phyloP scores from a whole-genome alignment of 2,329 filamentous ascomycete genomes.

The Chaetomium sp. region DNA sequence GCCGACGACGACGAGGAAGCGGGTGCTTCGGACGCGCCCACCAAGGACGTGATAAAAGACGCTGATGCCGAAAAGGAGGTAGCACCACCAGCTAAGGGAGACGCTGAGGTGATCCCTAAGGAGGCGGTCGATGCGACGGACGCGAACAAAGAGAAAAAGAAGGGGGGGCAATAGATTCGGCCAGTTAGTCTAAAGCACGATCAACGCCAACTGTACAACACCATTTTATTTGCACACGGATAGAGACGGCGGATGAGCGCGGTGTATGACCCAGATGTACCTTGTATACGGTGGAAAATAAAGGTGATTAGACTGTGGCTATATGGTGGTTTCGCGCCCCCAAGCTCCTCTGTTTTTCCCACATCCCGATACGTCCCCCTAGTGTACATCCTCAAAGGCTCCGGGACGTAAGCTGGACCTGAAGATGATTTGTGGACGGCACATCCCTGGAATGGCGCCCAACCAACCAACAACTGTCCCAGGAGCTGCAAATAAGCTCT shows the following conservation, averaged over 20 bases:
- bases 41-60: constrained; percentile 20
- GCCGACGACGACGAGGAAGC: constrained; percentile 60
- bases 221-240: too few species aligned
- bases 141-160: constrained; percentile 26
- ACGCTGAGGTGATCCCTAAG: constrained; percentile 18
- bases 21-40: constrained; percentile 20
- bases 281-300: constrained; percentile 14
- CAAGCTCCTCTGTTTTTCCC: too few species aligned
- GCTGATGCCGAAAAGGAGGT: constrained; percentile 5
- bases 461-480: too few species aligned
- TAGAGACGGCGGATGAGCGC: too few species aligned
- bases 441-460: too few species aligned
- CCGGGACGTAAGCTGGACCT: too few species aligned
- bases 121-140: constrained; percentile 29
- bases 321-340: neutral
- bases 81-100: constrained; percentile 3
- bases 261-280: constrained; percentile 14
- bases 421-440: too few species aligned
- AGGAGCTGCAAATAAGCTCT: too few species aligned
- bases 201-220: neutral
- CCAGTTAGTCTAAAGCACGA: neutral
- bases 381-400: too few species aligned
- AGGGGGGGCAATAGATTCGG: constrained; percentile 17
- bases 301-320: constrained; percentile 11
- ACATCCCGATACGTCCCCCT: too few species aligned